Evolutionary conservation across 1,284 basidiomycete genomes (phyloP).

Genomic region (Papiliotrema fonsecae): DNA sequence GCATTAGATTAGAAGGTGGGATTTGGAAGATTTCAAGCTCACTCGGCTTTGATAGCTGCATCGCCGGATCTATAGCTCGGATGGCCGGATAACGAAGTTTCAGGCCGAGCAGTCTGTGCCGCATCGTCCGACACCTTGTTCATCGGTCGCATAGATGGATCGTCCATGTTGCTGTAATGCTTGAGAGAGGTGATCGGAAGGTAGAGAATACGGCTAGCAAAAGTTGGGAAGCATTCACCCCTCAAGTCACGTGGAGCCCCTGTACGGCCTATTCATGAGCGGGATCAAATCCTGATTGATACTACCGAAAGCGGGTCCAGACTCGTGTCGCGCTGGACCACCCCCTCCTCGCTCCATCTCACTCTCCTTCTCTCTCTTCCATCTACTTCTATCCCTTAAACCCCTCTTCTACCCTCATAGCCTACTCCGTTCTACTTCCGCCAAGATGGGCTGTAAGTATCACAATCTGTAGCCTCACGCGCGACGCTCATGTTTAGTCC

Average conservation of each 20-base stretch:
- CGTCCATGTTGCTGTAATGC: neutral
- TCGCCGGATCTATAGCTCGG: conserved; percentile 51
- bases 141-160: neutral
- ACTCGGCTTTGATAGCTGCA: conserved; percentile 73
- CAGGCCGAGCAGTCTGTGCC: conserved; percentile 14
- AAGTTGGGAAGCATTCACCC: too few relatives aligned
- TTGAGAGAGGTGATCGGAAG: neutral
- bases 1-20: neutral
- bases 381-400: conserved; percentile 5
- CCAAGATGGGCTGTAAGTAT: conserved; percentile 41
- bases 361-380: conserved; percentile 5
- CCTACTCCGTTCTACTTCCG: conserved; percentile 7
- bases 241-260: too few relatives aligned
- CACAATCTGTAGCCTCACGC: conserved; percentile 2
- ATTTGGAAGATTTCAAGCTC: conserved; percentile 27
- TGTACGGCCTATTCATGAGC: neutral
- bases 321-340: conserved; percentile 7
- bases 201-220: too few relatives aligned
- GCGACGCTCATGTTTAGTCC: conserved; percentile 58
- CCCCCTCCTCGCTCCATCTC: conserved; percentile 1
- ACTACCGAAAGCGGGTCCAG: neutral
- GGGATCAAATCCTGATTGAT: neutral
- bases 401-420: neutral
- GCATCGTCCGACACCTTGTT: conserved; percentile 19
- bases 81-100: conserved; percentile 18